Evolutionary conservation across 2,329 filamentous ascomycete species (phyloP), one percentile per base, ranked within the genome.

Genomic region (Colletotrichum magnum): DNA sequence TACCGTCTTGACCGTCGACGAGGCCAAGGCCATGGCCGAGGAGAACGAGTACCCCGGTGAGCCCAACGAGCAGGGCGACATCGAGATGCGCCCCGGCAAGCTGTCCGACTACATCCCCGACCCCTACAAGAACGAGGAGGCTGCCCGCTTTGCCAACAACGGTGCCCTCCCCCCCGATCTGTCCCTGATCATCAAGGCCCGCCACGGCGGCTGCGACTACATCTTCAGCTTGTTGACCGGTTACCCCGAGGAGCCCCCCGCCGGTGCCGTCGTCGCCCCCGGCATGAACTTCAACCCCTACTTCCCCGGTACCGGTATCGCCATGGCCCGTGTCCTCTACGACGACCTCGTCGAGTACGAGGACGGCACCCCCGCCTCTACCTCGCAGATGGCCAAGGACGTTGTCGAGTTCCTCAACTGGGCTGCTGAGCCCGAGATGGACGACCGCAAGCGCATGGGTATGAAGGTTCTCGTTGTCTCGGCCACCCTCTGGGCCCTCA

Each of bases 201-300:
- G 96, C 78, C 96, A 99, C 88, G 96, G 95, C 80, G 96, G 96
- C 82, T 97, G 94, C 89, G 88, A 99, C 87, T 99, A 99, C 89
- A 94, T 99, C 86, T 99, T 98, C 90, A 94, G 87, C 82, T 88
- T 99, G 82, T 86, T 99, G 79, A 99, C 96, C 65, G 96, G 96
- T 76, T 99, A 99, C 85, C 96, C 96, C 70, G 96, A 99, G 75
- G 96, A 99, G 85, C 89, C 94, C 70, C 96, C 96, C 62, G 94
- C 96, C 59, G 96, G 96, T 80, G 94, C 93, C 72, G 86, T 89
- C 77, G 92, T 99, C 70, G 92, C 91, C 77, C 90, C 91, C 71
- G 96, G 96, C 79, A 91, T 99, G 84, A 98, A 98, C 91, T 99
- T 99, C 91, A 99, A 99, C 90, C 96, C 96, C 71, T 99, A 98